phyloP scores from a whole-genome alignment of 139 green algal genomes.

The Chlamydomonas schloesseri region DNA sequence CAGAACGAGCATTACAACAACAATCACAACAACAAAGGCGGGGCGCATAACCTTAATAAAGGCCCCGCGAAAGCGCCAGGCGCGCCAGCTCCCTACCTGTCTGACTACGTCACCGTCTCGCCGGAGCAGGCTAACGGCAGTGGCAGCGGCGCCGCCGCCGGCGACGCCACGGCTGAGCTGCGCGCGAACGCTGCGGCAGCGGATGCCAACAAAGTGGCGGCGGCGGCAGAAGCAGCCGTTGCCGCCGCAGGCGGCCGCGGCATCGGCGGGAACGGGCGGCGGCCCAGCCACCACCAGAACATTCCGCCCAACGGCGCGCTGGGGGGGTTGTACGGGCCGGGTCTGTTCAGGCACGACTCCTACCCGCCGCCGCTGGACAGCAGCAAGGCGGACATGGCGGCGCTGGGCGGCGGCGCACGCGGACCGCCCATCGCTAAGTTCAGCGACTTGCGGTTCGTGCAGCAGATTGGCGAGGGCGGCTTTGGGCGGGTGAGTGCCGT shows the following conservation, averaged over 20 bases:
- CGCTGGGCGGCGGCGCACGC: neutral
- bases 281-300: neutral
- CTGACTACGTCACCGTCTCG: conserved; percentile 9
- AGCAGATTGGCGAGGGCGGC: conserved; percentile 72
- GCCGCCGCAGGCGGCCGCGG: neutral
- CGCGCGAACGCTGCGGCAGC: neutral
- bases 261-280: neutral
- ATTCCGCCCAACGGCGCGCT: conserved; percentile 21
- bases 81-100: neutral
- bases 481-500: conserved; percentile 70
- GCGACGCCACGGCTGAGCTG: conserved; percentile 31
- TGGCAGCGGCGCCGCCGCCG: neutral
- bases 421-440: conserved; percentile 24
- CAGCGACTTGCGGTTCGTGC: conserved; percentile 62
- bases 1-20: too few relatives aligned
- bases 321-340: conserved; percentile 7
- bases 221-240: too few relatives aligned
- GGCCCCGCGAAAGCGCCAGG: too few relatives aligned
- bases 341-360: conserved; percentile 21
- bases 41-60: too few relatives aligned
- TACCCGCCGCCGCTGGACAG: conserved; percentile 5
- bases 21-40: too few relatives aligned
- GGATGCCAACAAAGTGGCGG: too few relatives aligned
- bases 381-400: neutral
- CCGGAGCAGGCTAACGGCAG: too few relatives aligned